A percentile compares a stretch with the other conserved stretches of the same genome.
These are phyloP conservation scores for Vigna nakashimae DNA, from an alignment of 306 rosid genomes.

Conservation along the genomic window DNA sequence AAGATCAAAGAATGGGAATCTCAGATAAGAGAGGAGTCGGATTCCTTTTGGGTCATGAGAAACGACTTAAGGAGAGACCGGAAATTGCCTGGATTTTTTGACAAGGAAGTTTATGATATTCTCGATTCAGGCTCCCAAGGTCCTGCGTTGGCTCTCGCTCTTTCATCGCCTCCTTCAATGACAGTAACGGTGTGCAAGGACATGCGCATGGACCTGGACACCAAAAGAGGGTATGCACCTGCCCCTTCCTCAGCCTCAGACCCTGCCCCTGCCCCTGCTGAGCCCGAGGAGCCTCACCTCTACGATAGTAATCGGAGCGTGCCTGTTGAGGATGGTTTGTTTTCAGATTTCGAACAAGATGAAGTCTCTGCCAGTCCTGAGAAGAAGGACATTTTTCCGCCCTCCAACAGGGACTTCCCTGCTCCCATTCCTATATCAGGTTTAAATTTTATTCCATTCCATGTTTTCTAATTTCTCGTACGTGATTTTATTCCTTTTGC, in stretches of 20 bases:
- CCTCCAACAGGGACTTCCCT: conserved; percentile 41
- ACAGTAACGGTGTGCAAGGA: background rate
- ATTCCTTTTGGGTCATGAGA: conserved; percentile 88
- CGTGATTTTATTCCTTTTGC: background rate
- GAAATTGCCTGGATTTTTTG: conserved; percentile 83
- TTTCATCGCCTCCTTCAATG: conserved; percentile 19
- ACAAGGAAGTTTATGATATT: conserved; percentile 82
- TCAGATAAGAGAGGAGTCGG: conserved; percentile 66
- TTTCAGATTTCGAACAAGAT: conserved; percentile 78
- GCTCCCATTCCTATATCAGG: conserved; percentile 77
- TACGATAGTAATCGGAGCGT: conserved; percentile 62
- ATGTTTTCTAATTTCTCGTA: background rate
- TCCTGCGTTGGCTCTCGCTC: conserved; percentile 42
- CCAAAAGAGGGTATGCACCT: background rate
- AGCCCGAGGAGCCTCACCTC: conserved; percentile 46
- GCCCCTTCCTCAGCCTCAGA: background rate
- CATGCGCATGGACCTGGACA: too few species aligned
- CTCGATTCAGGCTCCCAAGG: conserved; percentile 61
- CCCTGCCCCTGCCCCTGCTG: conserved; percentile 4
- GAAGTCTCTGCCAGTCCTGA: conserved; percentile 61
- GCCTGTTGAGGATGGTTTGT: conserved; percentile 68
- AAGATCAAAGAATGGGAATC: conserved; percentile 87
- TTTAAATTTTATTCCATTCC: background rate
- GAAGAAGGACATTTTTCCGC: conserved; percentile 45
- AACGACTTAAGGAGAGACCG: conserved; percentile 81